A percentile compares a stretch with the other conserved stretches of the same genome.
phyloP scores from a whole-genome alignment of 805 yeast species.

The Isabelozyma rhagii region DNA sequence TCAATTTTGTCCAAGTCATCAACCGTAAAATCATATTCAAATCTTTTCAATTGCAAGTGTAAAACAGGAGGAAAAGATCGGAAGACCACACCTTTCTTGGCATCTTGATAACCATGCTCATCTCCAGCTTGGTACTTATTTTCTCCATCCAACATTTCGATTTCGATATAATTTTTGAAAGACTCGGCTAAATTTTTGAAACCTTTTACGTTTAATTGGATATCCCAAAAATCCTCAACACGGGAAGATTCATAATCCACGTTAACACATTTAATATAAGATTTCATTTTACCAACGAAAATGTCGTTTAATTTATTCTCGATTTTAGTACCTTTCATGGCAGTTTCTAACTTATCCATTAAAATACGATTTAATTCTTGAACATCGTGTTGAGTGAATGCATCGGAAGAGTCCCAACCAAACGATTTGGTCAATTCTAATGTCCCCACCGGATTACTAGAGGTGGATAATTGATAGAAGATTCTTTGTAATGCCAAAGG shows the following conservation, averaged over 20 bases:
- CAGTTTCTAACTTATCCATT: conserved; percentile 89
- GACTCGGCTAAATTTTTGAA: conserved; percentile 69
- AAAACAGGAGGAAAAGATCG: conserved; percentile 88
- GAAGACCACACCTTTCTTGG: conserved; percentile 93
- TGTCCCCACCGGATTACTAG: conserved; percentile 78
- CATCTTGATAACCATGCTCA: conserved; percentile 88
- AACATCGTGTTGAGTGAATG: conserved; percentile 96
- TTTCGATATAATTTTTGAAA: conserved; percentile 82
- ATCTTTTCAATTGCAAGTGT: conserved; percentile 89
- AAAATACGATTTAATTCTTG: conserved; percentile 93
- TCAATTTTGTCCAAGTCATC: conserved; percentile 88
- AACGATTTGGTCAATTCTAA: conserved; percentile 83
- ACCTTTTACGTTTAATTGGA: conserved; percentile 89
- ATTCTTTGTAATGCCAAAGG: conserved; percentile 84
- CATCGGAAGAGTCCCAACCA: conserved; percentile 96
- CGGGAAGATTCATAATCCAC: conserved; percentile 92
- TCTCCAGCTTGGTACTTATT: conserved; percentile 90
- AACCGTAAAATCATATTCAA: conserved; percentile 88
- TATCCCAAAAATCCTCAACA: conserved; percentile 96
- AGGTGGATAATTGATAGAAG: conserved; percentile 74
- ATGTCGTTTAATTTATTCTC: conserved; percentile 58
- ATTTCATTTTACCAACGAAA: conserved; percentile 96
- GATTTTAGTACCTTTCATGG: conserved; percentile 85
- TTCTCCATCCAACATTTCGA: conserved; percentile 89
- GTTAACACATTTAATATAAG: conserved; percentile 86